Base-by-base conservation (phyloP, 2,329 filamentous ascomycete genomes). In the Stenocarpella maydis region DNA sequence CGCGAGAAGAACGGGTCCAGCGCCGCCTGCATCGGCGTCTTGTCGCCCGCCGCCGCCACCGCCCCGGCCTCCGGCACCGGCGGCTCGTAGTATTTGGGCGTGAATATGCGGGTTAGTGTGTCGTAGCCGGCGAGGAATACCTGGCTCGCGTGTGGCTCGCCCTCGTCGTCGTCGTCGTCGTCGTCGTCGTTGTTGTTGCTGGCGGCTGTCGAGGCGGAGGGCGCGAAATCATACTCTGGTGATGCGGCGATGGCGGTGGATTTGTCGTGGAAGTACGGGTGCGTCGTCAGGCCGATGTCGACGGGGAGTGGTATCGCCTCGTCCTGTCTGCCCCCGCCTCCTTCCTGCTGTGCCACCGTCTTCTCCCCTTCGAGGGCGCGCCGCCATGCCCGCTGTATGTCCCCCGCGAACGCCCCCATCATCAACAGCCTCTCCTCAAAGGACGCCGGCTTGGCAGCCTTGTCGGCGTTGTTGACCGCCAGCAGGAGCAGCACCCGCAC, bases 261-360 rank as follows among this genome's bases (percentile, higher is more conserved):
- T 80, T 95, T 95, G 75, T 91, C 89, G 69, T 88, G 88, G 74
- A 95, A 96, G 76, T 91, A 94, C 0, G 92, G 90, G 74, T 87
- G 84, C 43, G 86, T 91, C 0, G 91, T 93, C 1, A 96, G 84
- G 1, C 85, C 92, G 45, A 95, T 85, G 73, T 95, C 92, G 5
- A 90, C 79, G 34, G 80, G 78, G 0, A 78, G 53, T 6, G 72
- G 74, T 3, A 66, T 34, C 9, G 31, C 15, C 19, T 64, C 58
- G 17, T 52, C 17, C 28, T 37, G 39, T 26, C 12, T 2, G 12
- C 21, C 2, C 9, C 53, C 43, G 69, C 52, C 12, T n/a, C 6
- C 12, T n/a, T 5, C 4, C 31, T 55, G 14, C 37, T 55, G 10
- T 64, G 37, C 1, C 24, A 1, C n/a, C 15, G 39, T n/a, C n/a